Evolutionary conservation across 192 early-diverging fungal species (phyloP).

Genomic region (Allomyces macrogynus): DNA sequence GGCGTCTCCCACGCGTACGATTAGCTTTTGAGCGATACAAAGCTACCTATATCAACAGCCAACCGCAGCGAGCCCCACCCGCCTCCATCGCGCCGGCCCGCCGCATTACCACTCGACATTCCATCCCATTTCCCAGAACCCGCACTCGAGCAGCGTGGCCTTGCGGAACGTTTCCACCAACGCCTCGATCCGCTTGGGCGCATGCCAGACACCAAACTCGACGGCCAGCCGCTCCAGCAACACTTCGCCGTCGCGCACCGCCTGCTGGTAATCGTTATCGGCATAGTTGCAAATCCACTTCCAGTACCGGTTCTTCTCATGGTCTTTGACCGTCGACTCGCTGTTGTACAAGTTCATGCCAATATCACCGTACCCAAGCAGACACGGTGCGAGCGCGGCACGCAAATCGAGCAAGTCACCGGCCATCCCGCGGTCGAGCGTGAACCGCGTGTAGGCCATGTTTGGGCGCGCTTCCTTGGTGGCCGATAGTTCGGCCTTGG

Average conservation of each 20-base stretch:
- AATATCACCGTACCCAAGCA: constrained; percentile 68
- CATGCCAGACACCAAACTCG: constrained; percentile 8
- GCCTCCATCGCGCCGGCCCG: too few relatives aligned
- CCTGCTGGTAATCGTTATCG: constrained; percentile 40
- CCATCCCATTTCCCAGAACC: constrained; percentile 46
- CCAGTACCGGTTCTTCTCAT: constrained; percentile 60
- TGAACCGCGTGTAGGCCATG: constrained; percentile 66
- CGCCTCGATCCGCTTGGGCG: constrained; percentile 26
- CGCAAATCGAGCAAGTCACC: constrained; percentile 57
- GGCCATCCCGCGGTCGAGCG: constrained; percentile 47
- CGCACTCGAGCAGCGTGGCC: constrained; percentile 44
- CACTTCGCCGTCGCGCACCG: constrained; percentile 24
- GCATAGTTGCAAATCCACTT: constrained; percentile 57
- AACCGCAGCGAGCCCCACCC: too few relatives aligned
- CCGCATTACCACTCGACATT: not conserved
- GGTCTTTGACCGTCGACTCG: constrained; percentile 35
- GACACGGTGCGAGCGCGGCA: constrained; percentile 62
- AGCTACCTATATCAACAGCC: too few relatives aligned
- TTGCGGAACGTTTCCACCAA: constrained; percentile 46
- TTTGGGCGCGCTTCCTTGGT: constrained; percentile 54
- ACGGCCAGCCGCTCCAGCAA: constrained; percentile 6
- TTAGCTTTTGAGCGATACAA: too few relatives aligned
- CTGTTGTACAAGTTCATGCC: constrained; percentile 38
- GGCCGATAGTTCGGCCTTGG: constrained; percentile 34
- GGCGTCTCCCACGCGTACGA: too few relatives aligned